A percentile compares a stretch with the other conserved stretches of the same genome.
Evolutionary conservation across 768 basidiomycete species (phyloP).

Genomic region (Leccinum olivaceopallidum): DNA sequence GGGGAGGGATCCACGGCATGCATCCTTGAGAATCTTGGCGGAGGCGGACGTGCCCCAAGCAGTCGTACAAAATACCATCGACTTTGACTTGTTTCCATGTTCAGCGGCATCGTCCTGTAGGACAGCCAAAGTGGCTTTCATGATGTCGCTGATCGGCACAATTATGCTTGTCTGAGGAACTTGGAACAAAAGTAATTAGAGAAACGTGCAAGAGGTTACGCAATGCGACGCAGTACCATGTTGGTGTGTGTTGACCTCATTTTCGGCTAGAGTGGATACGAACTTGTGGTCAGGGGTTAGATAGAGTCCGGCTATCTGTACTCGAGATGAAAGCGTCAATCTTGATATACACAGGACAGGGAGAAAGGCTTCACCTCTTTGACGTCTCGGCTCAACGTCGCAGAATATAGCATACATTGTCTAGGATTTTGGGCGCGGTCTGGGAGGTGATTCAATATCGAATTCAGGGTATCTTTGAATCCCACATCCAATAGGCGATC

Average conservation of each 20-base stretch:
- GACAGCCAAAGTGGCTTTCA: conserved; percentile 43
- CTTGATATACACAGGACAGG: background rate
- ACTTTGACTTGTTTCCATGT: conserved; percentile 36
- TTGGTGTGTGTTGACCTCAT: conserved; percentile 62
- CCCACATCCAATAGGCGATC: conserved; percentile 75
- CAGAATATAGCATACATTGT: conserved; percentile 71
- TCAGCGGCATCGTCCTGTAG: conserved; percentile 36
- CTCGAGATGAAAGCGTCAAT: background rate
- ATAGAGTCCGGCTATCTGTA: conserved; percentile 31
- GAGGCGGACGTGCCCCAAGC: conserved; percentile 55
- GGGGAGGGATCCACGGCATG: conserved; percentile 29
- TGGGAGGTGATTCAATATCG: conserved; percentile 50
- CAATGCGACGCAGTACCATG: conserved; percentile 41
- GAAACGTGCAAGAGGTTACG: background rate
- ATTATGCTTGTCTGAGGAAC: conserved; percentile 49
- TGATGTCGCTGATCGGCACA: conserved; percentile 40
- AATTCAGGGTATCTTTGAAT: conserved; percentile 67
- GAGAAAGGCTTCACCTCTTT: conserved; percentile 40
- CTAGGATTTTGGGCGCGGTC: conserved; percentile 50
- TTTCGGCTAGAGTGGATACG: conserved; percentile 56
- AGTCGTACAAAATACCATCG: conserved; percentile 70
- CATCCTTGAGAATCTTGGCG: conserved; percentile 36
- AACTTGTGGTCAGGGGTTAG: conserved; percentile 38
- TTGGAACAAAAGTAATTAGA: conserved; percentile 19
- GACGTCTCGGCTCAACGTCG: conserved; percentile 73